A percentile compares a stretch with the other conserved stretches of the same genome.
Evolutionary conservation across 2,329 filamentous ascomycete genomes (phyloP).

Genomic region (Thielaviopsis ethacetica): DNA sequence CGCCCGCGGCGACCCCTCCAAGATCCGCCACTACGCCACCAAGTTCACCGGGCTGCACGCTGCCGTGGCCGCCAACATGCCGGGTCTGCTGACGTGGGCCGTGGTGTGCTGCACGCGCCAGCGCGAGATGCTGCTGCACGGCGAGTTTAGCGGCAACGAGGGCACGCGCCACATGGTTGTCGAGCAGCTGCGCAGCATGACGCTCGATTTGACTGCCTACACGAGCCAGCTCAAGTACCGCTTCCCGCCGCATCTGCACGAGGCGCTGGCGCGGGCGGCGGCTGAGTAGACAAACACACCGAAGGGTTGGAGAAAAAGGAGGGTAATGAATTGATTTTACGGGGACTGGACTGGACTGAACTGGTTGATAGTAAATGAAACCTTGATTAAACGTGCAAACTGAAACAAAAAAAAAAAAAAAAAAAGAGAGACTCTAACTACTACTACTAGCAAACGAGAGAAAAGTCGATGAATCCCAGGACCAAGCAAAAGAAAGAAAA

Average conservation of each 20-base stretch:
- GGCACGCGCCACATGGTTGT: conserved; percentile 47
- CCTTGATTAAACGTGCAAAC: neutral
- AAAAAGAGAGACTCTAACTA: neutral
- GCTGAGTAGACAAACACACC: conserved; percentile 33
- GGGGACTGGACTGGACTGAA: no score
- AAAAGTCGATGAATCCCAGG: neutral
- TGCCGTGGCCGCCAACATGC: conserved; percentile 74
- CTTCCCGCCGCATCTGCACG: conserved; percentile 72
- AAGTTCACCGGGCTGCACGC: conserved; percentile 65
- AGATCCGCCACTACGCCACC: conserved; percentile 64
- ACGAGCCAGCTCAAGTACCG: conserved; percentile 79
- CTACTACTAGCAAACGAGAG: neutral
- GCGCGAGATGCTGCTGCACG: conserved; percentile 50
- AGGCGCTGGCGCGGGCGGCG: conserved; percentile 69
- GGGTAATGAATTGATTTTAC: no score
- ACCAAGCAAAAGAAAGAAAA: neutral
- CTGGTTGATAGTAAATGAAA: no score
- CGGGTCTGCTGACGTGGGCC: conserved; percentile 85
- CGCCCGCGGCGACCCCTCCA: conserved; percentile 56
- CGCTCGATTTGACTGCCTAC: conserved; percentile 83
- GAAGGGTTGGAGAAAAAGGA: no score
- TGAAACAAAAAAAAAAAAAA: neutral
- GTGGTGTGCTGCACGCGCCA: conserved; percentile 73
- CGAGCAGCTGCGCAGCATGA: conserved; percentile 59
- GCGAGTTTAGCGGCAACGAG: conserved; percentile 60